Evolutionary conservation across 2,329 filamentous ascomycete genomes (phyloP).

Genomic region (Pseudocercospora eumusae): DNA sequence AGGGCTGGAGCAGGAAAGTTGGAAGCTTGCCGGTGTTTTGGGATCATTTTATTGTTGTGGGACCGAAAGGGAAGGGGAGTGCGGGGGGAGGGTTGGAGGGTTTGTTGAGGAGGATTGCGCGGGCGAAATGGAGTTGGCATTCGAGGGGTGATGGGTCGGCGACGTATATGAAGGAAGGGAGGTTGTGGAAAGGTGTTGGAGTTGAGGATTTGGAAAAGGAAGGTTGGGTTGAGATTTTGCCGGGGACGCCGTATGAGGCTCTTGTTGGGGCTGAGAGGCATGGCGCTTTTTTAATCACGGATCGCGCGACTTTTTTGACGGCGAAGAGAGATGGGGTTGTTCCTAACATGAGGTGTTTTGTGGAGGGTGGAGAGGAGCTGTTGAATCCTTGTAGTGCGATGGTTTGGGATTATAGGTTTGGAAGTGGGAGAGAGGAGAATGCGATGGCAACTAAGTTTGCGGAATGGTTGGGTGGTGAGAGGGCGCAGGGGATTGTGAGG

Average conservation of each 20-base stretch:
- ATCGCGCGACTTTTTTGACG: constrained; percentile 31
- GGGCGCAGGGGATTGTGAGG: constrained; percentile 23
- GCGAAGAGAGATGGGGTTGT: constrained; percentile 26
- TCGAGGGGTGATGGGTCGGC: constrained; percentile 31
- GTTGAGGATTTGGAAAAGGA: constrained; percentile 1
- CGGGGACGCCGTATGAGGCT: constrained; percentile 29
- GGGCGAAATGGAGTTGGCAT: constrained; percentile 19
- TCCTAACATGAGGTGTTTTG: constrained; percentile 14
- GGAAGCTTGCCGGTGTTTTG: constrained; percentile 21
- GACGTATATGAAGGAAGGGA: constrained; percentile 28
- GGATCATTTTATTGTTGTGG: constrained; percentile 34
- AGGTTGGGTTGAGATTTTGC: constrained; percentile 23
- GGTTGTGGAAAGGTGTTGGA: constrained; percentile 23
- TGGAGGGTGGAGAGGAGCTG: constrained; percentile 26
- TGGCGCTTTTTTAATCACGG: constrained; percentile 29
- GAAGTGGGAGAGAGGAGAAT: neutral
- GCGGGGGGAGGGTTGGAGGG: constrained; percentile 2
- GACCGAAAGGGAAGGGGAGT: constrained; percentile 14
- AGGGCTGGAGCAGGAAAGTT: constrained; percentile 28
- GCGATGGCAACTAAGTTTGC: constrained; percentile 23
- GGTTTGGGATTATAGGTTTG: constrained; percentile 4
- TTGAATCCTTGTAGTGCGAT: constrained; percentile 33
- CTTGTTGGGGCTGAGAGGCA: constrained; percentile 25
- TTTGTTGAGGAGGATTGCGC: constrained; percentile 14
- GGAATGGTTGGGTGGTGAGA: constrained; percentile 20